Percentiles rank a stretch among this genome's conserved stretches.
phyloP scores from a whole-genome alignment of 2,329 filamentous ascomycete genomes.

The Boeremia exigua region DNA sequence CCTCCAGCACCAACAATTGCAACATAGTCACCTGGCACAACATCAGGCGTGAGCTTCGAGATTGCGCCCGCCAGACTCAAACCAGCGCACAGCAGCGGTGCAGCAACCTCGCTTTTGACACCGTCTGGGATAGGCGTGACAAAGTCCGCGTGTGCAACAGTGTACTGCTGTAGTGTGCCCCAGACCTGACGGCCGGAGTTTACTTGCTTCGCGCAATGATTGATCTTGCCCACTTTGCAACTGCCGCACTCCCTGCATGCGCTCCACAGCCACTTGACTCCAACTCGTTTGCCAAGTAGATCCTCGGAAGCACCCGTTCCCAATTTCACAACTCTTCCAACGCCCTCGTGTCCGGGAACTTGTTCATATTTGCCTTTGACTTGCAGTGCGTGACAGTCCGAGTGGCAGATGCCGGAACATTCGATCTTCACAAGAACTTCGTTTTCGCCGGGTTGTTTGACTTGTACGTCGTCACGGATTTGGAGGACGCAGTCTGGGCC shows the following conservation, averaged over 20 bases:
- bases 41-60: slow-evolving; percentile 81
- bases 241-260: slow-evolving; percentile 49
- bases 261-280: slow-evolving; percentile 55
- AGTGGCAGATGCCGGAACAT: slow-evolving; percentile 57
- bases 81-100: slow-evolving; percentile 46
- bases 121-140: slow-evolving; percentile 44
- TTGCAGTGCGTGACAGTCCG: slow-evolving; percentile 55
- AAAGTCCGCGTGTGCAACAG: slow-evolving; percentile 42
- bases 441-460: slow-evolving; percentile 47
- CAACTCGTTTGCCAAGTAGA: slow-evolving; percentile 48
- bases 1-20: slow-evolving; percentile 87
- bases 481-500: slow-evolving; percentile 43
- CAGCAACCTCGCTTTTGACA: slow-evolving; percentile 45
- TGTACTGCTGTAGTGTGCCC: slow-evolving; percentile 47
- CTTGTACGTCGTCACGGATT: slow-evolving; percentile 44
- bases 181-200: slow-evolving; percentile 51
- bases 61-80: slow-evolving; percentile 76
- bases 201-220: slow-evolving; percentile 52
- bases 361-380: slow-evolving; percentile 53
- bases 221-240: slow-evolving; percentile 47
- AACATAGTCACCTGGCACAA: slow-evolving; percentile 73
- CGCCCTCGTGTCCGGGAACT: slow-evolving; percentile 56
- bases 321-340: slow-evolving; percentile 51
- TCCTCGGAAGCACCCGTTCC: slow-evolving; percentile 34
- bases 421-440: slow-evolving; percentile 57